Base-by-base conservation (phyloP, 2,329 filamentous ascomycete species). In the Bipolaris sorokiniana region DNA sequence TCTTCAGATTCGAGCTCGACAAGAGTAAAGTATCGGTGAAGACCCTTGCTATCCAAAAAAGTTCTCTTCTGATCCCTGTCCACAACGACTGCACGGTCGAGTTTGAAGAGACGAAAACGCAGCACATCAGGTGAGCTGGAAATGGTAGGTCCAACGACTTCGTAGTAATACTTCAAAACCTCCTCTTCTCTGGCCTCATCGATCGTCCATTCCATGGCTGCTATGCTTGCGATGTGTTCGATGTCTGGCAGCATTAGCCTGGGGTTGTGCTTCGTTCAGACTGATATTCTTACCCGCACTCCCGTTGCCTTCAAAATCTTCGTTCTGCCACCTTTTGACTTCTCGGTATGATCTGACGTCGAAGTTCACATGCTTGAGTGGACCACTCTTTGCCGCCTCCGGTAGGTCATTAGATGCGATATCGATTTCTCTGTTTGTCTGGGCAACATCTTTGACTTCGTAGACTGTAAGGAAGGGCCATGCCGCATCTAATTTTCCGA, bases 1-100 rank as follows among this genome's bases (percentile, higher is more conserved):
- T 66, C 52, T 26, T 64, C 62, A 3, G 57, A 58, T 33, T 54
- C 62, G 20, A 64, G 41, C 46, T 66, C 63, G 7, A 59, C 57
- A 3, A 61, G 31, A 2, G 57, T 61, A 23, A 66, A 59, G 28
- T 54, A 63, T 4, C 44, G 56, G 31, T 63, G 54, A 46, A 64
- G 31, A 2, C 48, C 5, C 6, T 58, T 34, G 33, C 51, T 59
- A 3, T 63, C 58, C 34, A 56, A 53, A 15, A 52, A 50, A 34
- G 20, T 34, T 16, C 46, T 41, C 15, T 46, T 20, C n/a, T 46
- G 31, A 2, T 38, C 38, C n/a, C 46, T 51, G n/a, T 61, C 22
- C 36, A 59, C 16, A 3, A 47, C 51, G 7, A 51, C 56, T 20
- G 57, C 63, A 28, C 50, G 28, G 16, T 64, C 59, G n/a, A 64